Conservation (phyloP, 805 yeast genomes). For the Helenozyma baotianmanensis region DNA sequence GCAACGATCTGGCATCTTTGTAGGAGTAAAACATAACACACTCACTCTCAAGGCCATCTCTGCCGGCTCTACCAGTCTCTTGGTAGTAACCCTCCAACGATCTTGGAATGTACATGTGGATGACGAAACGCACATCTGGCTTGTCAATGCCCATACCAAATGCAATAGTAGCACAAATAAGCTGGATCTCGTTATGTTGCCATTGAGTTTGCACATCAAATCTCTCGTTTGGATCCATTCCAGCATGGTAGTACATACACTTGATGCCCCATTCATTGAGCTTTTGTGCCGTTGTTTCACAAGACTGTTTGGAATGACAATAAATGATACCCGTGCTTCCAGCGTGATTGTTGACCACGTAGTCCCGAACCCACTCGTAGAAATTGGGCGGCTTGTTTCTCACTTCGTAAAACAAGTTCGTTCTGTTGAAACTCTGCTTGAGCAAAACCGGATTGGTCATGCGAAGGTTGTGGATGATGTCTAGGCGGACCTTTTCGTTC, state of each 20-base stretch:
- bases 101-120: conserved; percentile 83
- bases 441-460: conserved; percentile 58
- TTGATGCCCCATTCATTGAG: conserved; percentile 58
- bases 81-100: conserved; percentile 95
- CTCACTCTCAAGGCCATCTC: conserved; percentile 82
- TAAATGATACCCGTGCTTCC: conserved; percentile 82
- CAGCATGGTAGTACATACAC: conserved; percentile 86
- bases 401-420: conserved; percentile 78
- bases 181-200: conserved; percentile 69
- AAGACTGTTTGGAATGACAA: conserved; percentile 84
- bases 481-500: conserved; percentile 81
- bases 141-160: conserved; percentile 99
- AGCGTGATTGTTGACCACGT: conserved; percentile 47
- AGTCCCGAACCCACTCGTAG: conserved; percentile 54
- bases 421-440: conserved; percentile 89
- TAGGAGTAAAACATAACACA: conserved; percentile 81
- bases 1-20: conserved; percentile 73
- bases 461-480: conserved; percentile 74
- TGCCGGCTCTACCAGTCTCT: conserved; percentile 97
- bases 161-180: conserved; percentile 95
- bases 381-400: conserved; percentile 55
- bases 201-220: conserved; percentile 67
- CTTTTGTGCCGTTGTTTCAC: conserved; percentile 73
- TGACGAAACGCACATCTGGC: conserved; percentile 88
- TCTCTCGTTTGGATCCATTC: conserved; percentile 80